phyloP scores from a whole-genome alignment of 306 rosid species.

The Morella rubra region DNA sequence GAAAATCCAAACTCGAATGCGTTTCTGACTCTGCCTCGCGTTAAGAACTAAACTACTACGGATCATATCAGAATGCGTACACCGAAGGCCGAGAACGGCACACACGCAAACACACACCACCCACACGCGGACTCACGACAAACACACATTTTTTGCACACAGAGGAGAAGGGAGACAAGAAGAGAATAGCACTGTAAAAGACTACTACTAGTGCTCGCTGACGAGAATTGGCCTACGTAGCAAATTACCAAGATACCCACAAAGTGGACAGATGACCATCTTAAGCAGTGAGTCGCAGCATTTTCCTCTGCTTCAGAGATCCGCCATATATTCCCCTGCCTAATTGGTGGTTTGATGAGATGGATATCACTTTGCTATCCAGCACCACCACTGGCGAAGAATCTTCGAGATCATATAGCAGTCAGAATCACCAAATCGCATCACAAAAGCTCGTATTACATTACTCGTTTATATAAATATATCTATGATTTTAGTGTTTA shows the following conservation, averaged over 20 bases:
- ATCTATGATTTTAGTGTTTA: not conserved
- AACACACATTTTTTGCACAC: constrained; percentile 14
- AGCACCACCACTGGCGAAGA: constrained; percentile 16
- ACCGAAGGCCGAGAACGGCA: constrained; percentile 11
- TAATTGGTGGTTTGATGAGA: constrained; percentile 54
- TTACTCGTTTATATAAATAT: not conserved
- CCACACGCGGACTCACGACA: constrained; percentile 43
- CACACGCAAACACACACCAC: constrained; percentile 28
- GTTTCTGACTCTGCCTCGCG: not conserved
- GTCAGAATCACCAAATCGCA: constrained; percentile 3
- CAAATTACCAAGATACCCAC: not conserved
- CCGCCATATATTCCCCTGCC: constrained; percentile 3
- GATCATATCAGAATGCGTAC: not conserved
- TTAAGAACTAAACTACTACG: not conserved
- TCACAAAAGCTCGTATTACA: not conserved
- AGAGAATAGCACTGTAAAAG: constrained; percentile 6
- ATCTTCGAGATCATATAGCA: not conserved
- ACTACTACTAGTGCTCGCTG: not conserved
- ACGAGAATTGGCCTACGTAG: not conserved
- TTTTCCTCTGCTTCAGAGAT: constrained; percentile 1
- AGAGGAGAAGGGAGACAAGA: constrained; percentile 10
- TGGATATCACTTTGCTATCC: constrained; percentile 60
- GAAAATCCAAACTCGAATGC: not conserved
- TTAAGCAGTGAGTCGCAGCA: not conserved
- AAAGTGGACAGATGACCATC: constrained; percentile 20